Conservation (phyloP, 176 grass and related monocot genomes). For the Carex pumila region DNA sequence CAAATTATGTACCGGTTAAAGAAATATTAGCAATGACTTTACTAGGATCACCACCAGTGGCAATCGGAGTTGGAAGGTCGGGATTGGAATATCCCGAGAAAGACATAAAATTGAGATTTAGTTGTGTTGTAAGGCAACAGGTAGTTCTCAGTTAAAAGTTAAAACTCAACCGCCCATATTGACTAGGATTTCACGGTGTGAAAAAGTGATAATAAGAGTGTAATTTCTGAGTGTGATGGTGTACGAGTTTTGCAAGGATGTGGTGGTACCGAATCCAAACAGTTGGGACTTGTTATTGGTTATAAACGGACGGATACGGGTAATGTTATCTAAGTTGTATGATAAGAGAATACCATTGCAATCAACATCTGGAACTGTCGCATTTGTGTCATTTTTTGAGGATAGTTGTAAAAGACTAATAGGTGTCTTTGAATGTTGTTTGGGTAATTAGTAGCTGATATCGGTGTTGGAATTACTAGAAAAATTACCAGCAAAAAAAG, state of each 20-base stretch:
- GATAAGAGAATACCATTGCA: conserved; percentile 65
- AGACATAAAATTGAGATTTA: not conserved
- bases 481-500: no score
- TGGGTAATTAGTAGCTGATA: not conserved
- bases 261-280: conserved; percentile 50
- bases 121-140: conserved; percentile 60
- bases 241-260: conserved; percentile 52
- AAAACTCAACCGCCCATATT: conserved; percentile 25
- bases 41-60: conserved; percentile 44
- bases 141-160: conserved; percentile 42
- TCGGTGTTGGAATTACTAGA: not conserved
- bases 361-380: conserved; percentile 22
- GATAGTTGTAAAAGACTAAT: not conserved
- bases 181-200: conserved; percentile 56
- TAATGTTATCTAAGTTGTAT: conserved; percentile 35
- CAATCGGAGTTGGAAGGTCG: conserved; percentile 63
- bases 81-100: conserved; percentile 62
- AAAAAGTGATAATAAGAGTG: conserved; percentile 37
- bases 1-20: conserved; percentile 57
- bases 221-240: conserved; percentile 37
- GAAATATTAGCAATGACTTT: conserved; percentile 28
- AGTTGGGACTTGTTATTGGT: conserved; percentile 18
- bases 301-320: conserved; percentile 54
- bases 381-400: not conserved
- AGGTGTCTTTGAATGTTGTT: not conserved